Conservation (phyloP, 768 basidiomycete species). For the Coprinopsis cinerea region DNA sequence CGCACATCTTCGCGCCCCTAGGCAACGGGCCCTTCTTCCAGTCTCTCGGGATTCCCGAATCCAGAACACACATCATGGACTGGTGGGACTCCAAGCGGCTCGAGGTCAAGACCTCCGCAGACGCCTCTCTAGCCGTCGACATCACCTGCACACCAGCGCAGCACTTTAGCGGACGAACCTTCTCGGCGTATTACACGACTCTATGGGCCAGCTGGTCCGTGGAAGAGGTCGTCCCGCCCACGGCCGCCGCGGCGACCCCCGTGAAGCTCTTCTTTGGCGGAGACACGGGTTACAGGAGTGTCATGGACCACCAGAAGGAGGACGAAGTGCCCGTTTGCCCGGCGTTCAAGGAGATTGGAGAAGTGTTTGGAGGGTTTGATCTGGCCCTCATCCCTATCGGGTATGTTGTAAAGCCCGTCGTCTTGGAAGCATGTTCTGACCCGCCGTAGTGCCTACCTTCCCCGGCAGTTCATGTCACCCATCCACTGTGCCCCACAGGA, state of each 20-base stretch:
- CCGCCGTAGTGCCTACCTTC: constrained; percentile 47
- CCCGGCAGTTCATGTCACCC: constrained; percentile 49
- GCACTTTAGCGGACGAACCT: constrained; percentile 50
- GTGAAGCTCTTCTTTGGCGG: constrained; percentile 58
- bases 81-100: constrained; percentile 55
- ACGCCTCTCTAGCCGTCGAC: constrained; percentile 26
- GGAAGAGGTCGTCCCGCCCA: constrained; percentile 37
- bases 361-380: constrained; percentile 57
- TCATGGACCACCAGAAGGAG: constrained; percentile 41
- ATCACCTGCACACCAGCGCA: constrained; percentile 60
- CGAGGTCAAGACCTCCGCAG: constrained; percentile 17
- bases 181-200: constrained; percentile 47
- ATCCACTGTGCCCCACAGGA: constrained; percentile 65
- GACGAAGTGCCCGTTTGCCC: constrained; percentile 57
- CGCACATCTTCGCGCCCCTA: constrained; percentile 56
- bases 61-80: constrained; percentile 48
- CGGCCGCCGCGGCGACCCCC: constrained; percentile 7
- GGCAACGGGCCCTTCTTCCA: constrained; percentile 42
- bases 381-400: constrained; percentile 70
- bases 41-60: constrained; percentile 30
- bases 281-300: constrained; percentile 59
- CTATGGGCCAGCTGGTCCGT: constrained; percentile 68
- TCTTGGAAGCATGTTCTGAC: background rate
- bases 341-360: constrained; percentile 68
- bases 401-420: constrained; percentile 22